phyloP scores from a whole-genome alignment of 2,329 filamentous ascomycete genomes.

The Cytospora piceicola region DNA sequence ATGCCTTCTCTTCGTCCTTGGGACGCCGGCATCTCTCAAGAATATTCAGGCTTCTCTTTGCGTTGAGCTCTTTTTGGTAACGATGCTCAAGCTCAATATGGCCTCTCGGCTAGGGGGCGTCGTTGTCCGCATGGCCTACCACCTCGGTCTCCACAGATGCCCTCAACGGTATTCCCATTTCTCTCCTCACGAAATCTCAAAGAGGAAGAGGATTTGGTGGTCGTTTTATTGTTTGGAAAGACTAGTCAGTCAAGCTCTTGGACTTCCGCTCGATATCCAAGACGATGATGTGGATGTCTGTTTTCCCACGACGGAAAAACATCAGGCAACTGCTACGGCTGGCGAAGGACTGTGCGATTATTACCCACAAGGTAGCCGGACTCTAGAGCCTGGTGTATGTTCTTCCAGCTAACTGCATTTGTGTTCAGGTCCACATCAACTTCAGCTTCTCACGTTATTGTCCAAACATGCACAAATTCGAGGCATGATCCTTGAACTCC shows the following conservation, averaged over 20 bases:
- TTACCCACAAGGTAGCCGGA: constrained; percentile 5
- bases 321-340: not conserved
- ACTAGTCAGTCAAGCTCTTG: constrained; percentile 59
- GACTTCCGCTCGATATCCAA: constrained; percentile 57
- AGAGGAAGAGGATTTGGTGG: constrained; percentile 60
- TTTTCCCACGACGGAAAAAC: constrained; percentile 33
- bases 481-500: constrained; percentile 33
- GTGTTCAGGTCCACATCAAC: not conserved
- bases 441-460: constrained; percentile 30
- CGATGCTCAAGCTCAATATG: constrained; percentile 59
- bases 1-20: constrained; percentile 51
- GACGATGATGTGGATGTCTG: constrained; percentile 64
- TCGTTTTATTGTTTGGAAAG: constrained; percentile 59
- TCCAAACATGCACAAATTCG: constrained; percentile 32
- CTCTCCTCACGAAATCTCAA: constrained; percentile 47
- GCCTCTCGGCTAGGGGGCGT: constrained; percentile 60
- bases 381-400: not conserved
- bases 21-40: constrained; percentile 51
- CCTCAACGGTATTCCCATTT: constrained; percentile 57
- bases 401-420: too few species aligned
- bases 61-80: constrained; percentile 59
- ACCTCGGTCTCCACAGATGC: constrained; percentile 62
- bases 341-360: not conserved
- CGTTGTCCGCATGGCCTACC: constrained; percentile 58
- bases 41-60: constrained; percentile 55